A percentile compares a stretch with the other conserved stretches of the same genome.
Evolutionary conservation across 306 rosid genomes (phyloP).

Genomic region (Betula pendula): DNA sequence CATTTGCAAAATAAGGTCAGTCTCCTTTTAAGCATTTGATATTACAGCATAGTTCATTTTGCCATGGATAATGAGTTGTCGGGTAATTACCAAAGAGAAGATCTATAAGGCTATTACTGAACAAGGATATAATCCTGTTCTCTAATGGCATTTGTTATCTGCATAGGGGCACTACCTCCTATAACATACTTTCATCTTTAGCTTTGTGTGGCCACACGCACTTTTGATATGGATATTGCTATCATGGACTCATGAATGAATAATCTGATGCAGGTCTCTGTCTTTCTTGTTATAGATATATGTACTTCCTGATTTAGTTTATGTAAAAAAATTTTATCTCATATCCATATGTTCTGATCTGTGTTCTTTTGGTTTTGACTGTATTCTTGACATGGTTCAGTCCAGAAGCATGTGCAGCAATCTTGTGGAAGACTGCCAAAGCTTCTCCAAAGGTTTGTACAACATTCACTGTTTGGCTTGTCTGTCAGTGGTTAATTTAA

Average conservation of each 20-base stretch:
- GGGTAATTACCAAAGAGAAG: not conserved
- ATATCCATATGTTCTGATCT: conserved; percentile 22
- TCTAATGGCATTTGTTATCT: not conserved
- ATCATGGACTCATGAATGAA: not conserved
- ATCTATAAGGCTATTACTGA: not conserved
- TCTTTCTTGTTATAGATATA: conserved; percentile 2
- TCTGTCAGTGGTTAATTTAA: conserved; percentile 21
- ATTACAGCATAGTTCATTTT: not conserved
- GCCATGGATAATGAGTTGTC: not conserved
- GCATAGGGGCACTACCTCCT: not conserved
- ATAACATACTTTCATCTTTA: not conserved
- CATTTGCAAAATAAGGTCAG: not conserved
- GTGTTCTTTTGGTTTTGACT: conserved; percentile 32
- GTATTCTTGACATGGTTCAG: conserved; percentile 49
- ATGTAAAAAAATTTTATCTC: not conserved
- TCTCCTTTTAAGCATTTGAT: conserved; percentile 2
- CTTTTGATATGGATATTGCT: not conserved
- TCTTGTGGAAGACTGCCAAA: conserved; percentile 90
- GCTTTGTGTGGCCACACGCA: not conserved
- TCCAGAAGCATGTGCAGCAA: conserved; percentile 98
- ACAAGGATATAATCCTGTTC: not conserved
- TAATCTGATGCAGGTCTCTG: not conserved
- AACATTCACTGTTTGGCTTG: conserved; percentile 5
- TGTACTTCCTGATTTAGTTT: conserved; percentile 7
- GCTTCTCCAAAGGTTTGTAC: conserved; percentile 78